These are phyloP conservation scores for Pseudocercospora vitis DNA, from an alignment of 2,329 filamentous ascomycete genomes.

Conservation along the genomic window DNA sequence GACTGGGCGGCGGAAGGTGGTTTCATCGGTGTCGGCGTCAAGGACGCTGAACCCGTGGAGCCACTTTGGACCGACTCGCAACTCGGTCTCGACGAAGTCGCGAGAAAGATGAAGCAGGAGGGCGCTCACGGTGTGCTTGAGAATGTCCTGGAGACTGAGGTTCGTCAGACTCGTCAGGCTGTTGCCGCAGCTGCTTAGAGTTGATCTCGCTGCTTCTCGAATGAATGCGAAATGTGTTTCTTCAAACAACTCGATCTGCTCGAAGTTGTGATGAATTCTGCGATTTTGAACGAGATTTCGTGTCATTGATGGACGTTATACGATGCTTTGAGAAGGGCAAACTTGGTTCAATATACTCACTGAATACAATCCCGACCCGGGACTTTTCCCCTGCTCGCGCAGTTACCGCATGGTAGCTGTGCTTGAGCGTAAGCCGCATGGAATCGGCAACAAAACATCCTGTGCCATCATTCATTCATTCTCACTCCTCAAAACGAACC, in stretches of 20 bases:
- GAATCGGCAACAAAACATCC: not conserved
- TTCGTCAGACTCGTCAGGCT: conserved; percentile 44
- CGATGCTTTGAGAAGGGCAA: not conserved
- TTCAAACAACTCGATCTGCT: too few relatives aligned
- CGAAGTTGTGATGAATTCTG: not conserved
- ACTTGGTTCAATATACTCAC: not conserved
- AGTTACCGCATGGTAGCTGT: not conserved
- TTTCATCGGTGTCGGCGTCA: conserved; percentile 88
- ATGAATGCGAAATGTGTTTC: too few relatives aligned
- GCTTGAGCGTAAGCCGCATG: conserved; percentile 3
- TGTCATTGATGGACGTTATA: not conserved
- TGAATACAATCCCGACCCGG: conserved; percentile 4
- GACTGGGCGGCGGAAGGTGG: conserved; percentile 90
- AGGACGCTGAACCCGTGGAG: conserved; percentile 57
- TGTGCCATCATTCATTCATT: not conserved
- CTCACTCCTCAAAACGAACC: too few relatives aligned
- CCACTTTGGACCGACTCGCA: conserved; percentile 93
- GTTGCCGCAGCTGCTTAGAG: conserved; percentile 43
- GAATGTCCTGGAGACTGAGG: conserved; percentile 49
- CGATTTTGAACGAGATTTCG: not conserved
- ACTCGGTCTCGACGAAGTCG: conserved; percentile 70
- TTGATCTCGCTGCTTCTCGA: not conserved
- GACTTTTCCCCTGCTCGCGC: not conserved
- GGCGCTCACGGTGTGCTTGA: conserved; percentile 50
- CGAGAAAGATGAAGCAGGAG: conserved; percentile 58